These are phyloP conservation scores for Arabidopsis suecica DNA, from an alignment of 345 rosid genomes.

Conservation along the genomic window DNA sequence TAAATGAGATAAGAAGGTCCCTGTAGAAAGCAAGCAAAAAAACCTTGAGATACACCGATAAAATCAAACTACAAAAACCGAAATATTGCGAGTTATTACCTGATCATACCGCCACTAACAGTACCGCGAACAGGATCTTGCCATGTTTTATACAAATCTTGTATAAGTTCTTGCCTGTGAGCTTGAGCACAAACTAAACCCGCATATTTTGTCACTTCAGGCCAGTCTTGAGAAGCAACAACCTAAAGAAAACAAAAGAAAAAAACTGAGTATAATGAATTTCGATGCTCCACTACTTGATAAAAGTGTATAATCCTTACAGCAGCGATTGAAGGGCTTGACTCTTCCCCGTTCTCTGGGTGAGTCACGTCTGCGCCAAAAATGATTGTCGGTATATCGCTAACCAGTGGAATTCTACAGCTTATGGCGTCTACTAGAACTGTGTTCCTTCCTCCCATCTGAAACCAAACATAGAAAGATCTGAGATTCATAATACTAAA, in stretches of 20 bases:
- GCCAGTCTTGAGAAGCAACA: slow-evolving; percentile 99
- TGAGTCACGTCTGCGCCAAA: slow-evolving; percentile 99
- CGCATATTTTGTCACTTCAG: slow-evolving; percentile 98
- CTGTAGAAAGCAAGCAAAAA: slow-evolving; percentile 48
- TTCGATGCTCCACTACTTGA: not conserved
- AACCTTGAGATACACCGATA: not conserved
- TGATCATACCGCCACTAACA: slow-evolving; percentile 96
- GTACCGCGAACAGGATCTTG: slow-evolving; percentile 98
- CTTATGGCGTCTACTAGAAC: slow-evolving; percentile 97
- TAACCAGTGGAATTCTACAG: slow-evolving; percentile 94
- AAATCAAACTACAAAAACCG: not conserved
- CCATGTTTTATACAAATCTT: slow-evolving; percentile 98
- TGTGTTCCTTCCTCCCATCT: slow-evolving; percentile 99
- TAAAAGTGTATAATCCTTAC: slow-evolving; percentile 47
- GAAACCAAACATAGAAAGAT: slow-evolving; percentile 33
- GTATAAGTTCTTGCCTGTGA: slow-evolving; percentile 98
- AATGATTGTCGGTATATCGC: slow-evolving; percentile 97
- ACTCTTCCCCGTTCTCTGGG: slow-evolving; percentile 99
- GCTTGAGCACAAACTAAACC: slow-evolving; percentile 99
- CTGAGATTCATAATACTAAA: not conserved
- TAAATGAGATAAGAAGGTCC: slow-evolving; percentile 91
- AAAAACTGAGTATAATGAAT: not conserved
- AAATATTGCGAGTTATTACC: slow-evolving; percentile 49
- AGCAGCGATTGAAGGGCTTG: slow-evolving; percentile 98
- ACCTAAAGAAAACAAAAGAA: slow-evolving; percentile 53